Conservation (phyloP, 768 basidiomycete genomes). For the Suillus placidus region DNA sequence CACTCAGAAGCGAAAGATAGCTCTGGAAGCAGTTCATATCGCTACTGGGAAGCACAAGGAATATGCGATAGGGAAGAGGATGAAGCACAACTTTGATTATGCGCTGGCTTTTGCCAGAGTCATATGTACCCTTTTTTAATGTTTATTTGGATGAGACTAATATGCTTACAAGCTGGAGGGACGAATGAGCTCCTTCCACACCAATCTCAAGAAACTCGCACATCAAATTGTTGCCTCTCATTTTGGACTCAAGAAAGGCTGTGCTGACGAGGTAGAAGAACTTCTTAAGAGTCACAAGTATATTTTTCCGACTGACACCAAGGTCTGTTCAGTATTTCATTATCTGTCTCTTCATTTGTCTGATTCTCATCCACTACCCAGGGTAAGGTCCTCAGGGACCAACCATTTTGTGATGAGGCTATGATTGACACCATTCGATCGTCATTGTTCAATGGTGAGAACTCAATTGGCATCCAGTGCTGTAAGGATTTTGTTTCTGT, state of each 20-base stretch:
- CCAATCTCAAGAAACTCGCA: neutral
- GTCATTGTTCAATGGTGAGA: neutral
- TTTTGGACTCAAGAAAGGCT: no score
- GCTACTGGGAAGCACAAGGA: neutral
- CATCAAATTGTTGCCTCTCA: neutral
- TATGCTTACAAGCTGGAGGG: neutral
- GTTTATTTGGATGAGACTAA: neutral
- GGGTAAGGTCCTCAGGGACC: constrained; percentile 1
- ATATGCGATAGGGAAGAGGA: neutral
- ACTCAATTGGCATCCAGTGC: neutral
- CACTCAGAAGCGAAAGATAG: neutral
- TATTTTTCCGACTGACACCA: neutral
- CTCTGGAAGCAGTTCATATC: neutral
- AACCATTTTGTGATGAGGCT: neutral
- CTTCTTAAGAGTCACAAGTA: neutral
- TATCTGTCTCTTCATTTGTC: neutral
- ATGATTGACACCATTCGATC: neutral
- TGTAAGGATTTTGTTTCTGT: neutral
- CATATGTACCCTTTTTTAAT: neutral
- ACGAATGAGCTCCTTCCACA: neutral
- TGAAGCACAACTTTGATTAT: neutral
- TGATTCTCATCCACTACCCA: neutral
- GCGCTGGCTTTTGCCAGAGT: neutral
- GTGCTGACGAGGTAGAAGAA: neutral
- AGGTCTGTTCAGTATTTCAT: neutral